Evolutionary conservation across 768 basidiomycete species (phyloP), one percentile per base, ranked within the genome.

Genomic region (Suillus discolor): DNA sequence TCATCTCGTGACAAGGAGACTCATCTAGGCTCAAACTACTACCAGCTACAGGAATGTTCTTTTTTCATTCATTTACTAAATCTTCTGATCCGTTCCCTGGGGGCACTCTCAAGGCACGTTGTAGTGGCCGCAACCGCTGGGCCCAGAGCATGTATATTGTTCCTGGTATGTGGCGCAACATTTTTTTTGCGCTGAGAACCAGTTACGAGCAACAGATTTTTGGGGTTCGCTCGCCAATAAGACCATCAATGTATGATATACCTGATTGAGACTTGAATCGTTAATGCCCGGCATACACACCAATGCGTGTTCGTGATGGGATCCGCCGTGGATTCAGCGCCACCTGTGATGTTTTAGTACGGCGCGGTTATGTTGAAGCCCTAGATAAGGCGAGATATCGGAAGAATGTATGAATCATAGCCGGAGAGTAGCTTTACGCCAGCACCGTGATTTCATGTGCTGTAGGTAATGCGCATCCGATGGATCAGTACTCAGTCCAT

Each of bases 241-340:
- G 25, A 23, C 23, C 18, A 41, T 60, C 9, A 20, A 18, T 28
- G 18, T 11, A 25, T 9, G 57, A 41, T 59, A 41, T 41, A 25
- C 57, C 57, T 57, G 57, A 57, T 59, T 41, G 38, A 59, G 39
- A 59, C 23, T 38, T 11, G 11, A 25, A 41, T 3, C 41, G 18
- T 41, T 60, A 60, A 60, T 60, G 25, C 18, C 59, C 59, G 59
- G 25, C 16, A 59, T 20, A 59, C 23, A 59, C 39, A 59, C 18
- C 18, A 41, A 11, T 6, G 25, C 39, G 28, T 60, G 59, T 60
- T 60, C 59, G 59, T 12, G 25, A 31, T 42, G 18, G 11, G 59
- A 60, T 60, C 36, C 59, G 18, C 59, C 25, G 18, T 13, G 20
- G n/a, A 6, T 28, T 18, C 6, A 55, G 20, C 31, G 20, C 20